phyloP scores from a whole-genome alignment of 495 filamentous ascomycete species.

The Trichocladium antarcticum region DNA sequence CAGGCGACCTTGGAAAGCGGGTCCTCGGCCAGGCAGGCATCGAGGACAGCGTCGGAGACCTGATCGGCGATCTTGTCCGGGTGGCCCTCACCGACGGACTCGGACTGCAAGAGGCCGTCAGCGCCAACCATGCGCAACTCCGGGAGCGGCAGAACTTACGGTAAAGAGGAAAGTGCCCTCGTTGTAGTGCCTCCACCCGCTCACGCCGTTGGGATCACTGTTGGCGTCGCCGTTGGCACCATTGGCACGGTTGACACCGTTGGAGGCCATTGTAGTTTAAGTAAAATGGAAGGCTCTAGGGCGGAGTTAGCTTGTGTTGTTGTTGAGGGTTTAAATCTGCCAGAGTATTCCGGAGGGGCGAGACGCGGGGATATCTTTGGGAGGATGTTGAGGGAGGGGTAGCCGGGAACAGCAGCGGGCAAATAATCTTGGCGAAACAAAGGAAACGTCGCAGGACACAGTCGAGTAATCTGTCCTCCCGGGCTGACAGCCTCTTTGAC shows the following conservation, averaged over 20 bases:
- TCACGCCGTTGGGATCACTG: slow-evolving; percentile 23
- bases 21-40: slow-evolving; percentile 88
- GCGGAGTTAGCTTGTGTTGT: slow-evolving; percentile 14
- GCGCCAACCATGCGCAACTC: background rate
- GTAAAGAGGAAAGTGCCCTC: slow-evolving; percentile 91
- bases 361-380: background rate
- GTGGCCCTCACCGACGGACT: slow-evolving; percentile 96
- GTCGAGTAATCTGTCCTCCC: background rate
- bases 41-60: slow-evolving; percentile 95
- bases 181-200: slow-evolving; percentile 41
- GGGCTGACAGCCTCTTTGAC: too few species aligned
- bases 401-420: background rate
- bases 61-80: slow-evolving; percentile 98
- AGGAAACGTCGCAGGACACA: background rate
- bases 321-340: background rate
- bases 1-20: slow-evolving; percentile 97
- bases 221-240: slow-evolving; percentile 11
- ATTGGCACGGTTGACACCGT: slow-evolving; percentile 38
- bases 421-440: background rate
- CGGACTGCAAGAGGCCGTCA: slow-evolving; percentile 46
- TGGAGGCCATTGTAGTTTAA: slow-evolving; percentile 49
- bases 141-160: slow-evolving; percentile 31
- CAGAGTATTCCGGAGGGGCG: background rate
- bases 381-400: background rate
- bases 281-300: background rate